Conservation (phyloP, 495 filamentous ascomycete genomes). For the Monascus purpureus region DNA sequence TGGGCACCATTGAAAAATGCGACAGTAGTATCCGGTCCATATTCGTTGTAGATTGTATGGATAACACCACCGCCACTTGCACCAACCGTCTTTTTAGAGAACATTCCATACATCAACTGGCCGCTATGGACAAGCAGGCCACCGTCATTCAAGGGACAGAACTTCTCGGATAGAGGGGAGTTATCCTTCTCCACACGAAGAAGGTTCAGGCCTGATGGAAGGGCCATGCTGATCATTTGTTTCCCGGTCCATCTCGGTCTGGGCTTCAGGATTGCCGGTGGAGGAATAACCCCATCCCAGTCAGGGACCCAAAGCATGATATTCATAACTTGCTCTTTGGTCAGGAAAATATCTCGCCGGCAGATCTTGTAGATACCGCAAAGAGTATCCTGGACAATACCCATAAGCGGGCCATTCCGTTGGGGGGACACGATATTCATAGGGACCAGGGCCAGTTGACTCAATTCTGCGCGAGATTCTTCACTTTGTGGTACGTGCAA, state of each 20-base stretch:
- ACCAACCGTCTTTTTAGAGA: slow-evolving; percentile 89
- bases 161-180: slow-evolving; percentile 36
- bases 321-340: slow-evolving; percentile 85
- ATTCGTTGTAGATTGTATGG: slow-evolving; percentile 93
- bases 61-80: slow-evolving; percentile 77
- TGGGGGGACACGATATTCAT: slow-evolving; percentile 96
- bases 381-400: slow-evolving; percentile 96
- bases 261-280: slow-evolving; percentile 82
- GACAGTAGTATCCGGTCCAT: slow-evolving; percentile 69
- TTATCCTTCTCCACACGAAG: slow-evolving; percentile 43
- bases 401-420: slow-evolving; percentile 94
- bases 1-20: slow-evolving; percentile 93
- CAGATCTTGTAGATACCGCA: slow-evolving; percentile 95
- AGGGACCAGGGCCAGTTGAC: slow-evolving; percentile 87
- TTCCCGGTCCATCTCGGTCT: slow-evolving; percentile 96
- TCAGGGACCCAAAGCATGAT: slow-evolving; percentile 91
- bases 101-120: slow-evolving; percentile 76
- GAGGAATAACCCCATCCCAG: slow-evolving; percentile 91
- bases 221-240: slow-evolving; percentile 86
- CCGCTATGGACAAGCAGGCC: slow-evolving; percentile 74
- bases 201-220: slow-evolving; percentile 77
- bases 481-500: slow-evolving; percentile 96
- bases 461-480: slow-evolving; percentile 87
- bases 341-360: slow-evolving; percentile 81
- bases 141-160: slow-evolving; percentile 58